Evolutionary conservation across 2,329 filamentous ascomycete species (phyloP), one percentile per base, ranked within the genome.

Genomic region (Pestalotiopsis sp.): DNA sequence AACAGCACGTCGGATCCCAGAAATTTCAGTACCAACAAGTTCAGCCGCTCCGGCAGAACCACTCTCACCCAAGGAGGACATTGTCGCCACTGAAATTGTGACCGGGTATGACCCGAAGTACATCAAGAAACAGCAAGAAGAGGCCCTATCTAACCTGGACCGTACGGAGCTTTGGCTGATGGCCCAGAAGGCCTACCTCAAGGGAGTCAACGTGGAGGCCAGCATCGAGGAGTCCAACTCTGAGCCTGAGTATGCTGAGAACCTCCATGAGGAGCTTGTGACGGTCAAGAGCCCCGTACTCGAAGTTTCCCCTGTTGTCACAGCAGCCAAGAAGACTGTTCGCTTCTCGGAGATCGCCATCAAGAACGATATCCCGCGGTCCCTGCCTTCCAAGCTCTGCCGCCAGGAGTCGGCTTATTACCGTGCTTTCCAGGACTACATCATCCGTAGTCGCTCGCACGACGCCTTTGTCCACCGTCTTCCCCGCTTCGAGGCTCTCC

Each of bases 391-490:
- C 67, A 82, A 86, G 80, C 80, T 90, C 38, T 68, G 79, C 27
- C 85, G 84, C 68, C 84, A 88, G 76, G 93, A 96, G 75, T 91
- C 92, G 3, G 92, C 95, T 4, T 98, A 97, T 80, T 95, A 94
- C 82, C 91, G 93, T 70, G 94, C 94, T 11, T 98, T 97, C 79
- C 90, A 94, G 73, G 90, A 92, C 76, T 87, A 93, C 73, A 83
- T 91, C 60, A 87, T 92, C 69, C 88, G 88, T 39, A 89, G 89
- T 14, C 89, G 88, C 68, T 84, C 86, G 66, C 83, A 86, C 20
- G 96, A 98, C 79, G 90, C 91, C 11, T 97, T 97, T 77, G 88
- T 97, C 67, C 93, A 97, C 79, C 92, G 93, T 57, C 90, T 93
- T 68, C 88, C 93, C 27, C 92, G 96, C 63, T 97, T 95, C 69